These are phyloP conservation scores for Colletotrichum salicis DNA, from an alignment of 2,329 filamentous ascomycete species.

Conservation along the genomic window DNA sequence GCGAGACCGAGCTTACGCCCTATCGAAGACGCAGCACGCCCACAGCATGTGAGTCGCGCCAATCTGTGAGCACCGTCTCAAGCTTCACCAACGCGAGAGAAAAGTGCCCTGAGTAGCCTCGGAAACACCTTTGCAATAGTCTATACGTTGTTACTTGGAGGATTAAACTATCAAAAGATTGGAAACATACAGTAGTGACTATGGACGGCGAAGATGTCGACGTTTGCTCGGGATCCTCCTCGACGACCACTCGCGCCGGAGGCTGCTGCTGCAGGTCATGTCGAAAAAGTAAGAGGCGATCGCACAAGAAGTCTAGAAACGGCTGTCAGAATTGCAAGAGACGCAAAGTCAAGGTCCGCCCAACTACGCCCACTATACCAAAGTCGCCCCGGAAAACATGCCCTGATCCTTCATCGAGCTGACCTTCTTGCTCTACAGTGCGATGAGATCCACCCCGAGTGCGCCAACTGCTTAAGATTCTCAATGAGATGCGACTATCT, in stretches of 20 bases:
- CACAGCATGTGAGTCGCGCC: background rate
- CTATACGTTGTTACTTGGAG: too few species aligned
- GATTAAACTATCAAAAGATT: background rate
- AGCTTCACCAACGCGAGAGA: background rate
- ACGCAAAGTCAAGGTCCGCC: constrained; percentile 31
- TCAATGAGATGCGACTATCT: constrained; percentile 29
- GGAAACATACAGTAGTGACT: background rate
- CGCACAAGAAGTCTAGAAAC: constrained; percentile 25
- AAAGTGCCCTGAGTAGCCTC: background rate
- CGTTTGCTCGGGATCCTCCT: background rate
- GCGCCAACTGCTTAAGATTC: constrained; percentile 29
- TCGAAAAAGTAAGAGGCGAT: background rate
- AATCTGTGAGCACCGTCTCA: background rate
- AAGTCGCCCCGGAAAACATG: too few species aligned
- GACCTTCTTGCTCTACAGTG: constrained; percentile 14
- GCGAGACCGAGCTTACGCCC: too few species aligned
- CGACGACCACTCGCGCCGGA: background rate
- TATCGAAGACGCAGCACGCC: background rate
- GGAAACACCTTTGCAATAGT: too few species aligned
- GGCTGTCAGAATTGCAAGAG: constrained; percentile 34
- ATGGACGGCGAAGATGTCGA: background rate
- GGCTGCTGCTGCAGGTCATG: constrained; percentile 1
- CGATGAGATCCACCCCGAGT: constrained; percentile 33
- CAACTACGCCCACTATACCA: too few species aligned
- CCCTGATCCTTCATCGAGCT: background rate